Evolutionary conservation across 2,329 filamentous ascomycete species (phyloP).

Genomic region (Cladosporium halotolerans): DNA sequence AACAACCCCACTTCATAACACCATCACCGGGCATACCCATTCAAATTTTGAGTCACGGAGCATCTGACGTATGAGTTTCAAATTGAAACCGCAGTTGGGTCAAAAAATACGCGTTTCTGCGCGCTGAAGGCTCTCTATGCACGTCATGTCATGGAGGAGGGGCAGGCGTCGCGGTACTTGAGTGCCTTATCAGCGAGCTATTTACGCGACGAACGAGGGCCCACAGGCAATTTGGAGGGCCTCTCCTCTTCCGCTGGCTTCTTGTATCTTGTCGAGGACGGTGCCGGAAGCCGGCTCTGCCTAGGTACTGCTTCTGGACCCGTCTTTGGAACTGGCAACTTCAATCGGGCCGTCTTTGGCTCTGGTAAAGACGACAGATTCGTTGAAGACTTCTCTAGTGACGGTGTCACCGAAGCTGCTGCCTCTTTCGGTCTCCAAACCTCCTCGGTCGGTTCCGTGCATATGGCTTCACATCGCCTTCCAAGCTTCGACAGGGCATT

Average conservation of each 20-base stretch:
- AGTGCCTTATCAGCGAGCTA: background rate
- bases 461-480: conserved; percentile 12
- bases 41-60: background rate
- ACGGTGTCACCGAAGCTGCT: background rate
- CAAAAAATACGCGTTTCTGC: too few species aligned
- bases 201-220: background rate
- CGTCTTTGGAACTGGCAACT: background rate
- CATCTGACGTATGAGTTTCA: too few species aligned
- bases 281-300: conserved; percentile 6
- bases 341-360: background rate
- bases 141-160: too few species aligned
- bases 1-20: conserved; percentile 6
- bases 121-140: too few species aligned
- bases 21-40: background rate
- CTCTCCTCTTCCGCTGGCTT: conserved; percentile 4
- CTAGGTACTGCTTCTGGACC: background rate
- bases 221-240: background rate
- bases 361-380: background rate
- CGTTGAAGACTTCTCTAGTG: background rate
- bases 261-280: conserved; percentile 2
- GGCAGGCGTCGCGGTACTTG: too few species aligned
- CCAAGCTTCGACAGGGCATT: conserved; percentile 13
- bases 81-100: too few species aligned
- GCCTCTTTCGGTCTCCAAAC: background rate
- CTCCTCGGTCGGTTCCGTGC: conserved; percentile 10